phyloP scores from a whole-genome alignment of 208 protist genomes.

The Leishmania arabica region DNA sequence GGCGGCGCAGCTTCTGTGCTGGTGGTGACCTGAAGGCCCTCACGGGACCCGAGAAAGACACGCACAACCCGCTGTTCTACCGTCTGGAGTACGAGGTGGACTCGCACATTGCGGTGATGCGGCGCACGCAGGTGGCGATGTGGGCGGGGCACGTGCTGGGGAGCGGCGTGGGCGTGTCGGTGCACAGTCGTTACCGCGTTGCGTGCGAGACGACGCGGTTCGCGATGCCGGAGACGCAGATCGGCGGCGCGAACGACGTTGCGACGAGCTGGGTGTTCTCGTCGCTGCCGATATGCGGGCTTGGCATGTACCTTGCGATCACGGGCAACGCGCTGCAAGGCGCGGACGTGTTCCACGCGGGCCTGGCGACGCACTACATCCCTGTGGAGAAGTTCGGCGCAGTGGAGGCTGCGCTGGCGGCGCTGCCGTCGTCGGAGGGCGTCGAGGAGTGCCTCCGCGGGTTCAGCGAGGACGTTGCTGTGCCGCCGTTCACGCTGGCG shows the following conservation, averaged over 20 bases:
- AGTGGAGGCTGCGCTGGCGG: constrained; percentile 37
- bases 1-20: constrained; percentile 66
- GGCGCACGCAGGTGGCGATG: constrained; percentile 67
- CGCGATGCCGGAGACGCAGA: constrained; percentile 86
- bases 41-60: constrained; percentile 3
- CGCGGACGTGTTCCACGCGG: constrained; percentile 61
- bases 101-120: constrained; percentile 65
- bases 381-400: constrained; percentile 27
- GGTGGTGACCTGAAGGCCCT: constrained; percentile 71
- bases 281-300: constrained; percentile 40
- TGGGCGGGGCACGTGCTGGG: constrained; percentile 88
- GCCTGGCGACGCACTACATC: constrained; percentile 82
- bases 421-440: constrained; percentile 19
- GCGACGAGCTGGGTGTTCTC: constrained; percentile 69
- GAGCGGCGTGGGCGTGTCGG: constrained; percentile 78
- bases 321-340: constrained; percentile 81
- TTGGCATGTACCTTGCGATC: constrained; percentile 80
- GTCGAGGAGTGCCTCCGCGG: constrained; percentile 42
- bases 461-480: constrained; percentile 19
- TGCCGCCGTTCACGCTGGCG: constrained; percentile 57
- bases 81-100: constrained; percentile 71
- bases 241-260: constrained; percentile 73
- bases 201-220: constrained; percentile 75
- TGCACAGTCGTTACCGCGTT: constrained; percentile 76
- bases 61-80: constrained; percentile 52